Evolutionary conservation across 495 filamentous ascomycete genomes (phyloP).

Genomic region (Xylaria curta): DNA sequence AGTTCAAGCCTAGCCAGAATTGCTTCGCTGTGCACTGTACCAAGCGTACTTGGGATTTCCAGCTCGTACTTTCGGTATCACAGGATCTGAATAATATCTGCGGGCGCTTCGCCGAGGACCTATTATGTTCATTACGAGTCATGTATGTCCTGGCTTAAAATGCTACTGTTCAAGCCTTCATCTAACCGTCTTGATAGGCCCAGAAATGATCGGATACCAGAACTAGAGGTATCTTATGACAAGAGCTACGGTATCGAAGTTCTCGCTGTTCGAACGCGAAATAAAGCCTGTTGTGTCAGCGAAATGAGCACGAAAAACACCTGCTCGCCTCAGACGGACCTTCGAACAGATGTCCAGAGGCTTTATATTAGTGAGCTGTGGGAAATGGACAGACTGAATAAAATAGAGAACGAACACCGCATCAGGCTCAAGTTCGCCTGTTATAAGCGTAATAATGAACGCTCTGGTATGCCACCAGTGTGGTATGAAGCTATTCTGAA

Average conservation of each 20-base stretch:
- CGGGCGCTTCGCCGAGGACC: slow-evolving; percentile 37
- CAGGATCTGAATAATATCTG: slow-evolving; percentile 35
- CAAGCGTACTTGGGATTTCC: slow-evolving; percentile 52
- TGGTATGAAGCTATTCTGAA: slow-evolving; percentile 55
- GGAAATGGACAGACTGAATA: slow-evolving; percentile 27
- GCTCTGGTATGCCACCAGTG: slow-evolving; percentile 24
- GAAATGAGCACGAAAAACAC: slow-evolving; percentile 25
- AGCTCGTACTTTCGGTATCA: slow-evolving; percentile 36
- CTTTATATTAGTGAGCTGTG: slow-evolving; percentile 54
- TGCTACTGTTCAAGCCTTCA: neutral
- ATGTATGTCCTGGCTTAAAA: slow-evolving; percentile 39
- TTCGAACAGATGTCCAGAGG: neutral
- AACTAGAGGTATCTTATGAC: slow-evolving; percentile 36
- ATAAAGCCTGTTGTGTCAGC: slow-evolving; percentile 29
- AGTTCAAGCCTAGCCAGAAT: slow-evolving; percentile 23
- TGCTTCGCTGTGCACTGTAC: slow-evolving; percentile 50
- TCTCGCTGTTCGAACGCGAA: slow-evolving; percentile 42
- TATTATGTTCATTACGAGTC: slow-evolving; percentile 45
- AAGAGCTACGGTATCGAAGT: slow-evolving; percentile 32
- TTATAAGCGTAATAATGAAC: slow-evolving; percentile 1
- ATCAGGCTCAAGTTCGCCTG: slow-evolving; percentile 15
- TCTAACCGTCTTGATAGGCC: slow-evolving; percentile 27
- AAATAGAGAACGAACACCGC: neutral
- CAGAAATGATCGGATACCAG: slow-evolving; percentile 21
- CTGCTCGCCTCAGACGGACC: slow-evolving; percentile 8